Base-by-base conservation (phyloP, 2,329 filamentous ascomycete genomes). In the Lasiodiplodia hormozganensis region DNA sequence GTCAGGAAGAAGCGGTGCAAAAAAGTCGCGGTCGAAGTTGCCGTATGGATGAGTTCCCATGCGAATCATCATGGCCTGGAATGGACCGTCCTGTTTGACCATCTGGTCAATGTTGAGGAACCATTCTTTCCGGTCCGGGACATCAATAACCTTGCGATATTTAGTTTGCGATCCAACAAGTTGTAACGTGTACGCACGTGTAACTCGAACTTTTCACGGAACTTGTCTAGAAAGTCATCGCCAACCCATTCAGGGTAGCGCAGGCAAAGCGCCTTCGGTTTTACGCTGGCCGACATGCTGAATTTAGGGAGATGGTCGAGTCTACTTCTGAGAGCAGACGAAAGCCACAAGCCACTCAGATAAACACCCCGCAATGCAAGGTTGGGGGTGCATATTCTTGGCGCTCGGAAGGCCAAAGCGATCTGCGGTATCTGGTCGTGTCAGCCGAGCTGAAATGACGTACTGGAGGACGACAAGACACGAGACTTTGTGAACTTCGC, bases 21-120 rank as follows among this genome's bases (percentile, higher is more conserved):
- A 76, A 4, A 86, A 72, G 4, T 78, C 81, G 18, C 78, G 75
- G 69, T 85, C 79, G 66, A 86, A 85, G 0, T 84, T 84, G 65
- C 85, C 83, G 65, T 82, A 85, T 0, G 82, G 81, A 8, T 76
- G 75, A 3, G 82, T 84, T 10, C 84, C 84, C 80, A 86, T 84
- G 18, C 81, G 79, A 67, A 86, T 78, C 64, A 86, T 78, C 65
- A 86, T 81, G 0, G 81, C 84, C 56, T 85, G 81, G 31, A 85
- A 79, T 0, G 83, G 82, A 0, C 84, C 83, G 4, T 74, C 36
- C 4, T 47, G 36, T 3, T 47, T 25, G 38, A 60, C 57, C 18
- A 47, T 60, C 14, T 47, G 36, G 23, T 16, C 36, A 7, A 60
- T 60, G 38, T 60, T 12, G 7, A 6, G 21, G 57, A 60, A 31